These are phyloP conservation scores for Omphalotus guepiniiformis DNA, from an alignment of 768 basidiomycete genomes.

Conservation along the genomic window DNA sequence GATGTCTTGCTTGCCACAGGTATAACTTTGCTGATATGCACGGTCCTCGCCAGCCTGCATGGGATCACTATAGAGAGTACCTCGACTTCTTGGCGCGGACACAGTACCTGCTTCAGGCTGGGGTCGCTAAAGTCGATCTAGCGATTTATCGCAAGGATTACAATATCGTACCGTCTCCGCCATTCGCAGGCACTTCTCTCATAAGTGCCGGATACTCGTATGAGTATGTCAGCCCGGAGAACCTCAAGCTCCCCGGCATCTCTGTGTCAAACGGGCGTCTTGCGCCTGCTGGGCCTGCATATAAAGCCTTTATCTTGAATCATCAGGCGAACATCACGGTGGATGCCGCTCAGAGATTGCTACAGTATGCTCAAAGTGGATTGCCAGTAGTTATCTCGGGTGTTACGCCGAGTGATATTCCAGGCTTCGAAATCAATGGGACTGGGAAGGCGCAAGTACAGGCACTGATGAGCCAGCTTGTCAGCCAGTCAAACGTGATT, in stretches of 20 bases:
- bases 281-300: slow-evolving; percentile 11
- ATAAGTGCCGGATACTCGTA: slow-evolving; percentile 11
- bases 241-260: slow-evolving; percentile 14
- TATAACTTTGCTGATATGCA: slow-evolving; percentile 9
- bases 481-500: slow-evolving; percentile 4
- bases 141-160: slow-evolving; percentile 14
- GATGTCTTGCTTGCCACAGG: neutral
- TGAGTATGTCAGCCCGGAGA: slow-evolving; percentile 16
- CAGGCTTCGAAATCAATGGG: slow-evolving; percentile 11
- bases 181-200: slow-evolving; percentile 10
- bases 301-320: slow-evolving; percentile 14
- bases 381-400: slow-evolving; percentile 12
- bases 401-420: slow-evolving; percentile 12
- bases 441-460: slow-evolving; percentile 11
- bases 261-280: slow-evolving; percentile 12
- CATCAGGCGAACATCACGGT: slow-evolving; percentile 12
- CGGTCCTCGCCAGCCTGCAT: slow-evolving; percentile 11
- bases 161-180: slow-evolving; percentile 6
- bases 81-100: slow-evolving; percentile 13
- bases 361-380: slow-evolving; percentile 13
- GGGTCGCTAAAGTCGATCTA: slow-evolving; percentile 14
- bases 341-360: slow-evolving; percentile 11
- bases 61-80: slow-evolving; percentile 14
- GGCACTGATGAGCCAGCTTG: slow-evolving; percentile 11
- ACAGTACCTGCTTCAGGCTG: slow-evolving; percentile 13